Conservation (phyloP, 345 rosid genomes). For the Brassica juncea region DNA sequence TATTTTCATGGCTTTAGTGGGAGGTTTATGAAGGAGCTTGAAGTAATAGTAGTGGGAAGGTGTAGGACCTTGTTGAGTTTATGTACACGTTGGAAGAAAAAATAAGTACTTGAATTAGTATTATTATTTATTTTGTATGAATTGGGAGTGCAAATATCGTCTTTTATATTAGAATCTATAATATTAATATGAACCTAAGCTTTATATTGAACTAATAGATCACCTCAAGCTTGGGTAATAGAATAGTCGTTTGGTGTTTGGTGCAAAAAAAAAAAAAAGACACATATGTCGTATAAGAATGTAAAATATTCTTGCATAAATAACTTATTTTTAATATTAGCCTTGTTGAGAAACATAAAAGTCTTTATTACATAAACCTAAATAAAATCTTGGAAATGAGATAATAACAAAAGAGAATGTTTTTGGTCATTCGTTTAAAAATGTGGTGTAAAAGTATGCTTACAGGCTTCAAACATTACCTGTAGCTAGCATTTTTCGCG, state of each 20-base stretch:
- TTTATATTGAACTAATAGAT: too few species aligned
- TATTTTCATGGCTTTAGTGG: slow-evolving; percentile 46
- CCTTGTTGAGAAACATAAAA: not conserved
- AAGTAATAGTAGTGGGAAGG: slow-evolving; percentile 30
- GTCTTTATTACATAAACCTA: slow-evolving; percentile 24
- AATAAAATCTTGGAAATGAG: slow-evolving; percentile 18
- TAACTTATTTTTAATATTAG: too few species aligned
- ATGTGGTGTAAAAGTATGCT: slow-evolving; percentile 27
- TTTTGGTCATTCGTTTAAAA: slow-evolving; percentile 24
- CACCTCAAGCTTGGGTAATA: too few species aligned
- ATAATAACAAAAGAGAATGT: not conserved
- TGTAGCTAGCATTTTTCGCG: slow-evolving; percentile 40
- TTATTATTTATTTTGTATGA: too few species aligned
- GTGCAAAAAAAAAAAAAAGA: too few species aligned
- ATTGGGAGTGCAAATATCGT: not conserved
- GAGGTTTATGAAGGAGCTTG: slow-evolving; percentile 32
- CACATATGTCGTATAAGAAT: too few species aligned
- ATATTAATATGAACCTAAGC: not conserved
- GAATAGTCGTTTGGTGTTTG: too few species aligned
- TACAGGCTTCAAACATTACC: slow-evolving; percentile 17
- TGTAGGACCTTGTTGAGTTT: slow-evolving; percentile 60
- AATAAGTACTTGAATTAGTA: too few species aligned
- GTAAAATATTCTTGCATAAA: too few species aligned
- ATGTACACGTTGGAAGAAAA: slow-evolving; percentile 27
- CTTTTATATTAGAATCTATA: not conserved